phyloP scores from a whole-genome alignment of 2,329 filamentous ascomycete genomes.

The Ophiostoma montium region DNA sequence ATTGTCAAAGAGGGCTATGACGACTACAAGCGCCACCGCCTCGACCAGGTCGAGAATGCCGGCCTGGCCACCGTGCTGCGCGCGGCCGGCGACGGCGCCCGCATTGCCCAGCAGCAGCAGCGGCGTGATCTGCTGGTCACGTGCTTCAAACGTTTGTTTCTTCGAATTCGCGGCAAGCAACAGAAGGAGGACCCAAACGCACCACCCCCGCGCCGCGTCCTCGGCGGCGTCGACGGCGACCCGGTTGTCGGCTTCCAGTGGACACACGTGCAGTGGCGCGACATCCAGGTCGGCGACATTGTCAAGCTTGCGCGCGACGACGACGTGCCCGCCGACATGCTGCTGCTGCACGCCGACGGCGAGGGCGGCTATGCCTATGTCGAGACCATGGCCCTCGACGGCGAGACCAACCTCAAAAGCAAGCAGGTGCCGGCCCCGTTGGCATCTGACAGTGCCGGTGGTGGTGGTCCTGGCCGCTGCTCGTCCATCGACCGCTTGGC shows the following conservation, averaged over 20 bases:
- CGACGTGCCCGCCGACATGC: constrained; percentile 67
- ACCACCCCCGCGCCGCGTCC: background rate
- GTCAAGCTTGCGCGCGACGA: constrained; percentile 51
- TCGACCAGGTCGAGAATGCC: constrained; percentile 71
- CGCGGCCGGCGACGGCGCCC: constrained; percentile 1
- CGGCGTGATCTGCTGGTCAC: background rate
- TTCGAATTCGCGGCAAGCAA: too few species aligned
- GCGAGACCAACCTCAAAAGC: constrained; percentile 69
- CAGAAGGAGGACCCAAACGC: too few species aligned
- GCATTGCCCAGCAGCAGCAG: background rate
- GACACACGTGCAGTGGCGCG: constrained; percentile 32
- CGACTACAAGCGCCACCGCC: constrained; percentile 62
- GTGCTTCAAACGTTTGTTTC: background rate
- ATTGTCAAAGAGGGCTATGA: constrained; percentile 81
- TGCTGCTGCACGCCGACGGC: constrained; percentile 63
- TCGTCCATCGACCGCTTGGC: constrained; percentile 38
- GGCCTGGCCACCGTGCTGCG: constrained; percentile 32
- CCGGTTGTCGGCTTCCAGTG: constrained; percentile 21
- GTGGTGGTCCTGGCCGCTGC: constrained; percentile 45
- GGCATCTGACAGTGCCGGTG: too few species aligned
- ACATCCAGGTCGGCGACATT: constrained; percentile 36
- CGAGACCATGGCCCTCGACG: constrained; percentile 73
- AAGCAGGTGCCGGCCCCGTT: constrained; percentile 50
- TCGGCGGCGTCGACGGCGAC: constrained; percentile 1
- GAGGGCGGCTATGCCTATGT: constrained; percentile 70